These are phyloP conservation scores for Solanum hybrid DNA, from an alignment of 305 asterid genomes.

Conservation along the genomic window DNA sequence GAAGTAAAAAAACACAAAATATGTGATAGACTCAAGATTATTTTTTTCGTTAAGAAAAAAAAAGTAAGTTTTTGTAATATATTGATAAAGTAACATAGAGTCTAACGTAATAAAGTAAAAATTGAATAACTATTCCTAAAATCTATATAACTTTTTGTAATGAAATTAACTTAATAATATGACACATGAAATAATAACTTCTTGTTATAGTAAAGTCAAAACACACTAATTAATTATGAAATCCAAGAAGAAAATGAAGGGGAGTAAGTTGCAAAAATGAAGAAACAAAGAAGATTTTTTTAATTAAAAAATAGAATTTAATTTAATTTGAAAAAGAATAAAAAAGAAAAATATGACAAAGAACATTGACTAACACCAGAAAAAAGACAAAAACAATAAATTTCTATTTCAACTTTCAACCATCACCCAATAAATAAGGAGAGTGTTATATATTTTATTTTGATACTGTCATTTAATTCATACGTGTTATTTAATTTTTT, in stretches of 20 bases:
- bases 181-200: not conserved
- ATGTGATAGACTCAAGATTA: not conserved
- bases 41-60: not conserved
- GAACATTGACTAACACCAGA: not conserved
- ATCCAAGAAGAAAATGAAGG: not conserved
- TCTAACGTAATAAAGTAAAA: not conserved
- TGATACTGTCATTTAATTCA: not conserved
- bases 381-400: not conserved
- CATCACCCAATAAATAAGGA: not conserved
- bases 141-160: not conserved
- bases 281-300: not conserved
- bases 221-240: not conserved
- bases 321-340: not conserved
- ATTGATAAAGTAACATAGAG: not conserved
- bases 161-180: not conserved
- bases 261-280: not conserved
- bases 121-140: not conserved
- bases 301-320: not conserved
- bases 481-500: not conserved
- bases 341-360: not conserved
- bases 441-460: not conserved
- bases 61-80: not conserved
- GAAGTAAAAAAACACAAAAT: not conserved
- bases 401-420: not conserved
- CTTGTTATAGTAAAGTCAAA: not conserved